Evolutionary conservation across 352 stramenopile species (phyloP).

Genomic region (Phytopythium helicoides): DNA sequence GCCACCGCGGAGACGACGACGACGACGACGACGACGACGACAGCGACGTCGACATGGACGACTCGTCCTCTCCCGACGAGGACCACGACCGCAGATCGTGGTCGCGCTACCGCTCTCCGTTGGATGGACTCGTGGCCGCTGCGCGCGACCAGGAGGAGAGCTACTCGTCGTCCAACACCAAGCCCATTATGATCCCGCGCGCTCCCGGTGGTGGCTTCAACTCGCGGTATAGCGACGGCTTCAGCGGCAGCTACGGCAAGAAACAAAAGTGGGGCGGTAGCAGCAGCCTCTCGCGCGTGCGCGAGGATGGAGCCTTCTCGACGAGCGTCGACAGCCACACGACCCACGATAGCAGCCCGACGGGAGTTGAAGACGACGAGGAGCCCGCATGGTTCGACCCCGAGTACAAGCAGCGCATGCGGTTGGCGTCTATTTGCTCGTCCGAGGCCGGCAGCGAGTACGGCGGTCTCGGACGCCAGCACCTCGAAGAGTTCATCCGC

Average conservation of each 20-base stretch:
- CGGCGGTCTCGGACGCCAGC: constrained; percentile 61
- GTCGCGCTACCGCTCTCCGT: constrained; percentile 50
- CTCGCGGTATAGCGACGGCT: constrained; percentile 17
- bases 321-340: constrained; percentile 17
- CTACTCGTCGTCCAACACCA: constrained; percentile 30
- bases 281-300: constrained; percentile 55
- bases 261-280: constrained; percentile 35
- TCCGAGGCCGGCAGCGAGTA: constrained; percentile 71
- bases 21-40: constrained; percentile 37
- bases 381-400: constrained; percentile 56
- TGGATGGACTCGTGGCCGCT: constrained; percentile 68
- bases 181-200: constrained; percentile 66
- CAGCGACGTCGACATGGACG: constrained; percentile 54
- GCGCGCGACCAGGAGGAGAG: constrained; percentile 35
- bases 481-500: constrained; percentile 76
- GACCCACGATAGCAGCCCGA: constrained; percentile 63
- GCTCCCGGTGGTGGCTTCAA: constrained; percentile 16
- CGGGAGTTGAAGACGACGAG: constrained; percentile 62
- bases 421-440: constrained; percentile 70
- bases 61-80: constrained; percentile 28
- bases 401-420: constrained; percentile 70
- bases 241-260: constrained; percentile 31
- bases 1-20: constrained; percentile 24
- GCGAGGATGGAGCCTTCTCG: constrained; percentile 46
- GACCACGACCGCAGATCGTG: constrained; percentile 45